These are phyloP conservation scores for Hura crepitans DNA, from an alignment of 441 rosid species.

Conservation along the genomic window DNA sequence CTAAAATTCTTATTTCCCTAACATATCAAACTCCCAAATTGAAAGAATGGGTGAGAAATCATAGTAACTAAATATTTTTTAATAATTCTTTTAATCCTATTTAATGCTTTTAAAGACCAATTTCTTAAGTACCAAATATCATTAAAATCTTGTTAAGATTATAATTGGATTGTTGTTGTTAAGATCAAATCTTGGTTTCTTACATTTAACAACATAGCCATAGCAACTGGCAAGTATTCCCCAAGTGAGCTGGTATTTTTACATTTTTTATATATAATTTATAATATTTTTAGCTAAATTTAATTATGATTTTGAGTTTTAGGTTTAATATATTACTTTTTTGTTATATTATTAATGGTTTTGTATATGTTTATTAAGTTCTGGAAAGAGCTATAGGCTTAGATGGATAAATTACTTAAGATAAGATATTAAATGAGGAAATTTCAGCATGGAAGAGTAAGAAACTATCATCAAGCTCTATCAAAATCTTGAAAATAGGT, in stretches of 20 bases:
- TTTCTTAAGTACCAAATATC: too few species aligned
- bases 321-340: too few species aligned
- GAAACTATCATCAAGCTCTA: conserved; percentile 67
- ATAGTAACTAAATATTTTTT: too few species aligned
- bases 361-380: conserved; percentile 69
- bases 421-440: conserved; percentile 79
- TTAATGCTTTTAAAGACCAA: too few species aligned
- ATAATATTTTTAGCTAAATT: too few species aligned
- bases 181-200: conserved; percentile 32
- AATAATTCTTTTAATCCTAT: too few species aligned
- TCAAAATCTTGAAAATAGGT: conserved; percentile 70
- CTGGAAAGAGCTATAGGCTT: conserved; percentile 90
- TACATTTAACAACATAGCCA: conserved; percentile 38
- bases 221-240: conserved; percentile 39
- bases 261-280: neutral
- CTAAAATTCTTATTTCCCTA: too few species aligned
- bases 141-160: too few species aligned
- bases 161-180: too few species aligned
- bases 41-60: too few species aligned
- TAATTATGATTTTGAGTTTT: too few species aligned
- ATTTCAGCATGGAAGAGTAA: conserved; percentile 68
- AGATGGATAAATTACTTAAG: conserved; percentile 78
- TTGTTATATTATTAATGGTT: neutral
- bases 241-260: conserved; percentile 39
- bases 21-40: too few species aligned